Conservation (phyloP, 2,329 filamentous ascomycete species). For the Rhinocladiella similis region DNA sequence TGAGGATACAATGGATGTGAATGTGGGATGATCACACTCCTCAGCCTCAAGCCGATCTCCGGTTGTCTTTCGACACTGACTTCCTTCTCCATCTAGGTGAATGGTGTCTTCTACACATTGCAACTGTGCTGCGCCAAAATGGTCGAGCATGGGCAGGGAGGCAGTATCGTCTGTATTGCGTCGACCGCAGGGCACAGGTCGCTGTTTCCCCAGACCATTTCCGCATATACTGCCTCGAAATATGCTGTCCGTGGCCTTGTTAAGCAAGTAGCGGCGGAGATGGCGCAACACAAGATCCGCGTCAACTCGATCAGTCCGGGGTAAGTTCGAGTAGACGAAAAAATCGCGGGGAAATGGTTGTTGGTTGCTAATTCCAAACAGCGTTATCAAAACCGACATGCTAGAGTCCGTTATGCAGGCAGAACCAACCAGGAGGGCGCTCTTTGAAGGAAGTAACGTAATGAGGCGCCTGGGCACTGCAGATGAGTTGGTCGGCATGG, state of each 20-base stretch:
- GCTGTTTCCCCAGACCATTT: constrained; percentile 34
- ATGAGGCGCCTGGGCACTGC: constrained; percentile 4
- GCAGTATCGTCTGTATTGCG: constrained; percentile 22
- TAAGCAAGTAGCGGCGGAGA: constrained; percentile 40
- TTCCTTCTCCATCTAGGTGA: constrained; percentile 1
- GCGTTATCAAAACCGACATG: constrained; percentile 10
- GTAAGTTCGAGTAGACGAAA: constrained; percentile 3
- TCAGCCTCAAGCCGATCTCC: too few species aligned
- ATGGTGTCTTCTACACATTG: constrained; percentile 10
- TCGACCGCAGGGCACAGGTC: constrained; percentile 13
- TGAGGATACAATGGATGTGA: constrained; percentile 24
- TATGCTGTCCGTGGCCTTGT: constrained; percentile 44
- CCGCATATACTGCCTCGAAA: constrained; percentile 40
- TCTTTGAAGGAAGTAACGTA: constrained; percentile 3
- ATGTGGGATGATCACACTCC: not conserved
- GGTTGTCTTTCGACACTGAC: too few species aligned
- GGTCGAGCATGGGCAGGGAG: constrained; percentile 12
- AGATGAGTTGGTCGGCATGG: constrained; percentile 3
- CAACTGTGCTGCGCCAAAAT: constrained; percentile 9
- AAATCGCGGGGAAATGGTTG: not conserved
- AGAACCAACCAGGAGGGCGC: not conserved
- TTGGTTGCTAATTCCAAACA: not conserved
- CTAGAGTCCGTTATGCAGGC: constrained; percentile 3
- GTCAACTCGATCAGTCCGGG: constrained; percentile 35
- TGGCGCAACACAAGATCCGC: constrained; percentile 35